A percentile compares a stretch with the other conserved stretches of the same genome.
Conservation (phyloP, 441 rosid genomes). For the Eugenia klotzschiana region DNA sequence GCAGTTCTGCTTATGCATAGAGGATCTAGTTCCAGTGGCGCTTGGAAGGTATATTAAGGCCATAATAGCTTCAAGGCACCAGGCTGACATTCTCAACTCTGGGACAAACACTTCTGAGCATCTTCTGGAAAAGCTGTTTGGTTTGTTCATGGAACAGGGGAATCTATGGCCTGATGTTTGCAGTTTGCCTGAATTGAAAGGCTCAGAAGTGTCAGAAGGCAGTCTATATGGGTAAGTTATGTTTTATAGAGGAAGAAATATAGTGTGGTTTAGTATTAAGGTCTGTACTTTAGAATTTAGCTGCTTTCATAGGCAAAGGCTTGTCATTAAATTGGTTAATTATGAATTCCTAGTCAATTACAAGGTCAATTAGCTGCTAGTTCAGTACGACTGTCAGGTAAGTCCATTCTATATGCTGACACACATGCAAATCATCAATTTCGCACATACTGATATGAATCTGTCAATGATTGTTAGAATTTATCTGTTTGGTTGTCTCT, state of each 20-base stretch:
- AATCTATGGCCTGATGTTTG: conserved; percentile 82
- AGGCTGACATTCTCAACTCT: conserved; percentile 27
- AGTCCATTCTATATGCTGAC: background rate
- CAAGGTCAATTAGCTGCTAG: background rate
- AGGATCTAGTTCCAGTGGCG: conserved; percentile 85
- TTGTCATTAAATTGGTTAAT: background rate
- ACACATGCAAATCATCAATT: background rate
- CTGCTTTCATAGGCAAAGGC: background rate
- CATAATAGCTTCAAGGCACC: conserved; percentile 47
- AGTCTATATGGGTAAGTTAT: conserved; percentile 65
- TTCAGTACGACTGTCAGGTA: background rate
- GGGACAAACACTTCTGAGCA: conserved; percentile 34
- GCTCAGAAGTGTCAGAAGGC: conserved; percentile 64
- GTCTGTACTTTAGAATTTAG: background rate
- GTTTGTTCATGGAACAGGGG: conserved; percentile 90
- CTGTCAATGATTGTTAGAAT: background rate
- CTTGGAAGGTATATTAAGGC: conserved; percentile 81
- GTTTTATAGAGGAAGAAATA: background rate
- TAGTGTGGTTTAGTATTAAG: background rate
- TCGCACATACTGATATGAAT: background rate
- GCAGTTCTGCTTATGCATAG: conserved; percentile 88
- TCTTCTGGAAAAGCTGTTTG: conserved; percentile 75
- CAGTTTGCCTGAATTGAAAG: conserved; percentile 55
- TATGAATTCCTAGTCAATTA: background rate
- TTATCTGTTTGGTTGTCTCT: background rate